phyloP scores from a whole-genome alignment of 2,329 filamentous ascomycete genomes.

The Canariomyces notabilis region DNA sequence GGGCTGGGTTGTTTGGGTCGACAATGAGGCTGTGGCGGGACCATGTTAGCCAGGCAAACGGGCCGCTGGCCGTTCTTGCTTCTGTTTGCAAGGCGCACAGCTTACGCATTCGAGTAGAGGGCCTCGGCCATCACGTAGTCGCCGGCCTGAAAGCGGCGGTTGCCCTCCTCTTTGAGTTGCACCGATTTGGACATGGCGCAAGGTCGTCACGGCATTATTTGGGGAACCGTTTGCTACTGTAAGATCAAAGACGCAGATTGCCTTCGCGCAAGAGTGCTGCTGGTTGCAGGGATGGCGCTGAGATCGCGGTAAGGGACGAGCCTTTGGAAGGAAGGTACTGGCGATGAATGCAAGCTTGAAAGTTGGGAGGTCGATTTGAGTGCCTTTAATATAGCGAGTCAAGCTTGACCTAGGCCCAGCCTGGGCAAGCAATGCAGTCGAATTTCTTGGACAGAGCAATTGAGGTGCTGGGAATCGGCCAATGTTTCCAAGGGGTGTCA shows the following conservation, averaged over 20 bases:
- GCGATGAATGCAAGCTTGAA: too few species aligned
- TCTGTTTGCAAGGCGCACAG: background rate
- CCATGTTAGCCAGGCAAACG: background rate
- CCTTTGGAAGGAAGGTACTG: too few species aligned
- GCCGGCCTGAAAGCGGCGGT: constrained; percentile 58
- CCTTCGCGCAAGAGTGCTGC: background rate
- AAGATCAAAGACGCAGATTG: background rate
- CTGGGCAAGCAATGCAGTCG: too few species aligned
- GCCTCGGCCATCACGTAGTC: constrained; percentile 63
- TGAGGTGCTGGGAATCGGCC: too few species aligned
- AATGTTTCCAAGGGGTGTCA: too few species aligned
- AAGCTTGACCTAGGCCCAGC: too few species aligned
- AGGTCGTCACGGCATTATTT: constrained; percentile 10
- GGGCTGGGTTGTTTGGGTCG: constrained; percentile 68
- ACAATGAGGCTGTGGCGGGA: constrained; percentile 58
- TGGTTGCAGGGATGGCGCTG: background rate
- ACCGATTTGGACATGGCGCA: constrained; percentile 14
- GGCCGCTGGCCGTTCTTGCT: too few species aligned
- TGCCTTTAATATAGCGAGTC: too few species aligned
- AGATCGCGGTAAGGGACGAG: too few species aligned
- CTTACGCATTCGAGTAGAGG: constrained; percentile 67
- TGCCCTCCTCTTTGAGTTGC: constrained; percentile 53
- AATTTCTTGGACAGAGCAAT: too few species aligned
- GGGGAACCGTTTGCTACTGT: background rate
- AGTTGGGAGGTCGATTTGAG: too few species aligned